Evolutionary conservation across 2,329 filamentous ascomycete genomes (phyloP).

Genomic region (Pseudogymnoascus sp.): DNA sequence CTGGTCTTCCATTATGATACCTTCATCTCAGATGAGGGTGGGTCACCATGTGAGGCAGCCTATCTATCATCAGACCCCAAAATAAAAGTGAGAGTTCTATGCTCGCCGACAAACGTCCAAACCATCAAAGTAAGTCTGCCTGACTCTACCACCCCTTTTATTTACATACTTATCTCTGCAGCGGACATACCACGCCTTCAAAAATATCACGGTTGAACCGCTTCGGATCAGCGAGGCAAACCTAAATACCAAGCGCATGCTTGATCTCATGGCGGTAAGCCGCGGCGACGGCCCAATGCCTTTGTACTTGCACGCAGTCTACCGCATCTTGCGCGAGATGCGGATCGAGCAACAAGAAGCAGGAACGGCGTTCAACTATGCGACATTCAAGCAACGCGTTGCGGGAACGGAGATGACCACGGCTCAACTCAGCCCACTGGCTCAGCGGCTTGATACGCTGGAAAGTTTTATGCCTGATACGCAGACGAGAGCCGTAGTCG

Average conservation of each 20-base stretch:
- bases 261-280: constrained; percentile 46
- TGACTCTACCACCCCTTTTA: not conserved
- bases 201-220: constrained; percentile 35
- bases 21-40: constrained; percentile 31
- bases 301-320: constrained; percentile 43
- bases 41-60: constrained; percentile 44
- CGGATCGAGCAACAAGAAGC: constrained; percentile 31
- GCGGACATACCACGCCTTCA: constrained; percentile 31
- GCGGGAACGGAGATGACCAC: constrained; percentile 35
- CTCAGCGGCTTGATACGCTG: constrained; percentile 52
- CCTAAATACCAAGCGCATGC: constrained; percentile 44
- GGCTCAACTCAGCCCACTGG: constrained; percentile 46
- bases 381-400: constrained; percentile 30
- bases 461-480: constrained; percentile 51
- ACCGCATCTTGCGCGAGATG: constrained; percentile 43
- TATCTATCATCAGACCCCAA: constrained; percentile 39
- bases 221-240: constrained; percentile 40
- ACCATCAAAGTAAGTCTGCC: constrained; percentile 28
- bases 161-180: not conserved
- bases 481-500: constrained; percentile 8
- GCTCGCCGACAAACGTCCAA: constrained; percentile 39
- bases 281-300: constrained; percentile 32
- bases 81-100: constrained; percentile 42
- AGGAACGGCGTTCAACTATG: constrained; percentile 36
- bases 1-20: constrained; percentile 50